Base-by-base conservation (phyloP, 2,329 filamentous ascomycete species). In the Emmonsia crescens region DNA sequence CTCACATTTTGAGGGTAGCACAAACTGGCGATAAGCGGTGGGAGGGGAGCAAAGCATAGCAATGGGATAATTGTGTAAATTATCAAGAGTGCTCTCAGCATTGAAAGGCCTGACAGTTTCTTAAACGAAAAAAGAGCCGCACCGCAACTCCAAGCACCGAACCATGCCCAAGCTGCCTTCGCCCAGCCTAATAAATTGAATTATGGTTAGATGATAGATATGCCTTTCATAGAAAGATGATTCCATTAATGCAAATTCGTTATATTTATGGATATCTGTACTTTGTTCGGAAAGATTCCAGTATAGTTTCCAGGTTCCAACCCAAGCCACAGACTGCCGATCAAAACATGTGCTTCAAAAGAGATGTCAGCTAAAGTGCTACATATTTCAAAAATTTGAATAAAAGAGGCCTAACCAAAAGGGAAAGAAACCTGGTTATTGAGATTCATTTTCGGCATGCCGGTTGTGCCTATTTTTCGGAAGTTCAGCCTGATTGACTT, bases 391-490 rank as follows among this genome's bases (percentile, higher is more conserved):
- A 55, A 14, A 51, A 38, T 27, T 48, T 1, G 1, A 6, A 54
- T 5, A 19, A 38, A 21, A 58, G 24, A 3, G 29, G 14, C 40
- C 65, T 55, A 56, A 68, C 67, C 73, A n/a, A 76, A 65, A 1
- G 75, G 75, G 62, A 75, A 76, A 2, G 74, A 76, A 6, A 74
- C 71, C 42, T 77, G 75, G 55, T 73, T 74, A 63, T 77, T 75
- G 29, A 71, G 68, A 8, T 76, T 75, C 72, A 77, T 76, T 64
- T 77, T 77, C 3, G 75, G 75, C 5, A 72, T 71, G 0, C 74
- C 74, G 1, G 75, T 76, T 3, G 75, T 77, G 3, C 75, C 75
- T 57, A 8, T 44, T 44, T 44, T 27, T 31, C 10, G 46, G 52
- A 40, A 38, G 19, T 12, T 55, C 12, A 55, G 52, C 24, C 52